Evolutionary conservation across 2,329 filamentous ascomycete species (phyloP), one percentile per base, ranked within the genome.

Genomic region (Fusarium camptoceras): DNA sequence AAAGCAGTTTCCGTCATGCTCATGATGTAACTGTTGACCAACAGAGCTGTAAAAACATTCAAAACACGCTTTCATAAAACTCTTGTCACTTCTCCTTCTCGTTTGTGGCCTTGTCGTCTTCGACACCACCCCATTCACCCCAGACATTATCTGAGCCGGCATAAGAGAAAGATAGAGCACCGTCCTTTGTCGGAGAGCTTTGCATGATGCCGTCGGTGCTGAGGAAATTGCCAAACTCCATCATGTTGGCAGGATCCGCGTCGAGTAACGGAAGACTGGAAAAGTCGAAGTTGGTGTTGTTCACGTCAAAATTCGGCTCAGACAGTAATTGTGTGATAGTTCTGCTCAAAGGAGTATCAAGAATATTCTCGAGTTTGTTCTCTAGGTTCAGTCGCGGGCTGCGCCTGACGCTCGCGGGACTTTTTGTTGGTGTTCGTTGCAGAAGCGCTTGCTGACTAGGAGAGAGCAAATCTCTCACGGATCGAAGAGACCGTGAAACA

Each of bases 241-340:
- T 65, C 30, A 81, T 49, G 46, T 65, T 71, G 14, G 76, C 68
- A 6, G 76, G 79, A 56, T 80, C 77, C 57, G 77, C 77, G 42
- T 81, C 81, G 3, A 83, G 71, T n/a, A 78, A 71, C 7, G 80
- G 80, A 31, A 85, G 67, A 59, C 66, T 78, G 54, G 75, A 76
- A 28, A 86, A 75, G 59, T 86, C 84, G 14, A 87, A 71, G 42
- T 85, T 82, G 27, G 82, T 60, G 77, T 81, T 37, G 75, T 81
- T 66, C 73, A 80, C 12, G 78, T 80, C 73, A 71, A 87, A 84
- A 44, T 84, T 82, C 12, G 81, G 82, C 64, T 90, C 87, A 10
- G 86, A 89, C 22, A 92, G 82, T 64, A 93, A 82, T 72, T 91
- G 86, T 68, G 86, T 87, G 37, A 93, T 84, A 24, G 89, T 87